phyloP scores from a whole-genome alignment of 192 early-diverging fungal species.

The Gryganskiella cystojenkinii region DNA sequence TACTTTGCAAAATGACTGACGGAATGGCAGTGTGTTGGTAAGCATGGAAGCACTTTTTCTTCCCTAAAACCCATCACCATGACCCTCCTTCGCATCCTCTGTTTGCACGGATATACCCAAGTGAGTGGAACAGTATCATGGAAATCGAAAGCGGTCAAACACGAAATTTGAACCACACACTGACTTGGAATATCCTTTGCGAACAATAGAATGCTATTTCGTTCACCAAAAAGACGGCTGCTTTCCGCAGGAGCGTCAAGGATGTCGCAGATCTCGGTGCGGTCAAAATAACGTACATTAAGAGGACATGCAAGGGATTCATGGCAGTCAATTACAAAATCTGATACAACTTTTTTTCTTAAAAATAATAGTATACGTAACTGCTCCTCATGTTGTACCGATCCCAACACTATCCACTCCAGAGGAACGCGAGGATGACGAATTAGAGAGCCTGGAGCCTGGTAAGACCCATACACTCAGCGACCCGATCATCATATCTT shows the following conservation, averaged over 20 bases:
- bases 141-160: too few species aligned
- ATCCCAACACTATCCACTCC: conserved; percentile 56
- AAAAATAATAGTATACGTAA: conserved; percentile 56
- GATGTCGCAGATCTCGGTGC: conserved; percentile 64
- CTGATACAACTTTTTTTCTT: not conserved
- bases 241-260: conserved; percentile 60
- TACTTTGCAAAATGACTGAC: too few species aligned
- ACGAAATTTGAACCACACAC: too few species aligned
- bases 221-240: conserved; percentile 65
- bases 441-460: conserved; percentile 41
- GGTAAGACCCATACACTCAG: conserved; percentile 38
- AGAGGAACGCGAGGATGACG: conserved; percentile 50
- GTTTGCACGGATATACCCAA: conserved; percentile 64
- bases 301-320: not conserved
- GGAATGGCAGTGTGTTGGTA: too few species aligned
- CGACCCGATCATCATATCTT: not conserved
- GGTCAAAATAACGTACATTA: not conserved
- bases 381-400: conserved; percentile 59
- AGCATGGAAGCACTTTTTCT: too few species aligned
- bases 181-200: not conserved
- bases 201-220: conserved; percentile 56
- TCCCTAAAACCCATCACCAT: conserved; percentile 9
- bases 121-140: not conserved
- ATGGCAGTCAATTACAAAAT: not conserved
- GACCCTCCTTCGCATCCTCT: conserved; percentile 60